A percentile compares a stretch with the other conserved stretches of the same genome.
phyloP scores from a whole-genome alignment of 2,329 filamentous ascomycete genomes.

The Mycosphaerella sp. region DNA sequence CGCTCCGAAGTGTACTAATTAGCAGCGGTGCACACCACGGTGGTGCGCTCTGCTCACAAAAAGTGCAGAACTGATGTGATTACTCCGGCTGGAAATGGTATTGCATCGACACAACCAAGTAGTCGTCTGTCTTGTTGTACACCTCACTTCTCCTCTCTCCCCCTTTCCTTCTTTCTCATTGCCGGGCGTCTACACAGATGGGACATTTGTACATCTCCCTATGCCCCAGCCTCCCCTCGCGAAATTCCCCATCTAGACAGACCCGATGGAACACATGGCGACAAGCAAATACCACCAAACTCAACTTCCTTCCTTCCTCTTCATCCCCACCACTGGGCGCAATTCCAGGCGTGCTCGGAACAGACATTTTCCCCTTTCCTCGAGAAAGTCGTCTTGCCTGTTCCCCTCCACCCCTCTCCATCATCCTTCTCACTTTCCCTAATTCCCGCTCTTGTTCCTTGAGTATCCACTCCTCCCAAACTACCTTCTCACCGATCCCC shows the following conservation, averaged over 20 bases:
- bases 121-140: no score
- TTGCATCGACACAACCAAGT: no score
- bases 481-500: slow-evolving; percentile 60
- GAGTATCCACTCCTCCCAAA: slow-evolving; percentile 78
- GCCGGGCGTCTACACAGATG: slow-evolving; percentile 24
- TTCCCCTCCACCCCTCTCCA: slow-evolving; percentile 33
- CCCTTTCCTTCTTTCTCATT: no score
- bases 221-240: slow-evolving; percentile 15
- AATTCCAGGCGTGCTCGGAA: slow-evolving; percentile 35
- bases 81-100: no score
- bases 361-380: slow-evolving; percentile 50
- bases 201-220: slow-evolving; percentile 31
- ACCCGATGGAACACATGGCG: slow-evolving; percentile 63
- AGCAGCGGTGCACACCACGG: no score
- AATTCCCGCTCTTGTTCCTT: slow-evolving; percentile 43
- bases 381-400: slow-evolving; percentile 38
- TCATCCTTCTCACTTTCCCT: slow-evolving; percentile 38
- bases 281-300: slow-evolving; percentile 62
- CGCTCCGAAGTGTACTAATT: no score
- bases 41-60: no score
- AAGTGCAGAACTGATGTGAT: no score
- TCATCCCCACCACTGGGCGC: slow-evolving; percentile 30
- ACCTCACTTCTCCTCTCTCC: no score
- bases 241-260: slow-evolving; percentile 52
- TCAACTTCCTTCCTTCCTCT: slow-evolving; percentile 38